phyloP scores from a whole-genome alignment of 2,329 filamentous ascomycete species.

The Chrysoporthe cubensis region DNA sequence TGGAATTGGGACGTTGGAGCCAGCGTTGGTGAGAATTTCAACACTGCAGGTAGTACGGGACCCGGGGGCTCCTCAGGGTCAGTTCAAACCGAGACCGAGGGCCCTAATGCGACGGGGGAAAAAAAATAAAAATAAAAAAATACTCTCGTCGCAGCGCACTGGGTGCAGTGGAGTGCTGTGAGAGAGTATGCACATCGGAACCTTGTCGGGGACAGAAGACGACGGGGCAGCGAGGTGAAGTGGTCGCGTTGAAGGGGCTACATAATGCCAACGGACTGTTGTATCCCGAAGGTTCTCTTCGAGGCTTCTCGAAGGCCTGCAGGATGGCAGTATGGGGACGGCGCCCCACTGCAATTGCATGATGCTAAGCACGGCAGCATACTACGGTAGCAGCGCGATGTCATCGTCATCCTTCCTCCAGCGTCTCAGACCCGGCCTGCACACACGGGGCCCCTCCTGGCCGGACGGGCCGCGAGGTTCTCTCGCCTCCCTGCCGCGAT shows the following conservation, averaged over 20 bases:
- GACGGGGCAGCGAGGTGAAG: no score
- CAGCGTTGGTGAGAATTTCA: not conserved
- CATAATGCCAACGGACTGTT: not conserved
- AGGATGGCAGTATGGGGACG: constrained; percentile 2
- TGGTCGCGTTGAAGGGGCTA: not conserved
- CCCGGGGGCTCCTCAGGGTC: not conserved
- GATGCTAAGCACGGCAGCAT: not conserved
- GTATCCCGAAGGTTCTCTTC: not conserved
- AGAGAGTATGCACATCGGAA: not conserved
- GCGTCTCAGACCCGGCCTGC: not conserved
- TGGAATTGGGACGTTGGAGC: not conserved
- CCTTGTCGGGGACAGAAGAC: not conserved
- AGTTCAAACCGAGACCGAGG: not conserved
- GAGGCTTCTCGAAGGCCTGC: constrained; percentile 16
- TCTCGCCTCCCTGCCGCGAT: not conserved
- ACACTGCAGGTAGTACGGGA: not conserved
- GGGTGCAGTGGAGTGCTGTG: not conserved
- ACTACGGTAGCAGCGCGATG: constrained; percentile 11
- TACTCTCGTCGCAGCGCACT: not conserved
- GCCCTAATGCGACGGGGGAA: not conserved
- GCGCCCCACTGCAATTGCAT: not conserved
- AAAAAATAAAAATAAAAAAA: not conserved
- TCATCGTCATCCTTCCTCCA: not conserved
- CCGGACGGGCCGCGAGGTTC: not conserved
- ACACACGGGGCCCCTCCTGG: not conserved